Base-by-base conservation (phyloP, 257 asterid genomes). In the Cynanchum wilfordii region DNA sequence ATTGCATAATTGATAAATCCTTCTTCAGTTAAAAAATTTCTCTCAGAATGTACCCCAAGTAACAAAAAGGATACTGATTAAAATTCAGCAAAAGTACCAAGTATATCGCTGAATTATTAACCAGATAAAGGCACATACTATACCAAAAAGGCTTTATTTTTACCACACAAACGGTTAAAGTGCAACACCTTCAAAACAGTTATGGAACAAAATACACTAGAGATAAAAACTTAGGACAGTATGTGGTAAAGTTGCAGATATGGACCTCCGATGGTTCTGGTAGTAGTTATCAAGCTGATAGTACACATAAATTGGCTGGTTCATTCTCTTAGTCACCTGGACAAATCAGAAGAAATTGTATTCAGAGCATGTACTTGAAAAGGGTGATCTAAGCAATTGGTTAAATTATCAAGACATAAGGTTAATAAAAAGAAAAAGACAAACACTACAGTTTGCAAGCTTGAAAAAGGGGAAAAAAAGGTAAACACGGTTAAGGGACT, bases 221-320 rank as follows among this genome's bases (percentile, higher is more conserved):
- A 11, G 27, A 36, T 38, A 65, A 16, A 47, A 20, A 52, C 15
- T 6, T 33, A 51, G 19, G 20, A 36, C 24, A 22, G 13, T 30
- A 50, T n/a, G n/a, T 50, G 66, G 10, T 36, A 63, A 54, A 45
- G 20, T 70, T n/a, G 40, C 22, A 47, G 59, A 71, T 66, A 57
- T 54, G 57, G 66, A 93, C 98, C 99, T 90, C 73, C 90, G 87
- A 57, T 86, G 90, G 77, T 86, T 86, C 75, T 86, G 90, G 86
- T 84, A 86, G 73, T 69, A 86, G 75, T 86, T 87, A 82, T 85
- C 92, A 22, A 87, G 84, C 79, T 87, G 88, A 81, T 87, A 87
- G 75, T 87, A 87, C 73, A 87, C 89, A 79, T 73, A 83, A 75
- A 87, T 79, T 56, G 92, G 92, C 17, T 66, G 70, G 70, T 75